Conservation (phyloP, 1,139 yeast species). For the Candida smagusa region DNA sequence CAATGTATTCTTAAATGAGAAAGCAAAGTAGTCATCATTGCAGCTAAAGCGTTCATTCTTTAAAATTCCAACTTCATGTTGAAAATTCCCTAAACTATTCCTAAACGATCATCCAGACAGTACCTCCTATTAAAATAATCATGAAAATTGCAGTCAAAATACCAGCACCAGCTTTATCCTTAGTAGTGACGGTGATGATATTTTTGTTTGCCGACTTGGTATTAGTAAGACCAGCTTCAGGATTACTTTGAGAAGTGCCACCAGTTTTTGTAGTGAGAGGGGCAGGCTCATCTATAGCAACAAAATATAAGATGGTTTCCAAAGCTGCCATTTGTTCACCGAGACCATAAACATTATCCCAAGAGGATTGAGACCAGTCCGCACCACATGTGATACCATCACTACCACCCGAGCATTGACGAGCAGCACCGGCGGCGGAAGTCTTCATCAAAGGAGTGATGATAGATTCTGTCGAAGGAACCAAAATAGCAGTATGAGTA, state of each 20-base stretch:
- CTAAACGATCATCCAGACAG: conserved; percentile 45
- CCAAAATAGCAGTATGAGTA: conserved; percentile 11
- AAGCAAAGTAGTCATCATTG: too few relatives aligned
- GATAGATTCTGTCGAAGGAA: conserved; percentile 9
- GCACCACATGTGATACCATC: conserved; percentile 9
- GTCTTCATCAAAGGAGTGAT: conserved; percentile 6
- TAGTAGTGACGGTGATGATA: conserved; percentile 27
- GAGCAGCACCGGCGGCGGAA: conserved; percentile 6
- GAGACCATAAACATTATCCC: conserved; percentile 6
- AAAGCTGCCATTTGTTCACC: conserved; percentile 9
- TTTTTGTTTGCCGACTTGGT: conserved; percentile 23
- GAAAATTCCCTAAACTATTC: not conserved
- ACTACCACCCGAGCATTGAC: conserved; percentile 6
- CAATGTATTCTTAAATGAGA: too few relatives aligned
- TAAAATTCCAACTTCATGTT: too few relatives aligned
- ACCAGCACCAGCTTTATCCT: conserved; percentile 50
- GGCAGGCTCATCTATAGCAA: not conserved
- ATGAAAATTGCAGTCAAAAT: conserved; percentile 43
- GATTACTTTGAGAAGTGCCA: conserved; percentile 56
- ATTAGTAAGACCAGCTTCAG: conserved; percentile 37
- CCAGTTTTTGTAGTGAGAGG: conserved; percentile 33
- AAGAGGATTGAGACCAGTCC: conserved; percentile 5
- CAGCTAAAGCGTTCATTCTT: too few relatives aligned
- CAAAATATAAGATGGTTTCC: conserved; percentile 4
- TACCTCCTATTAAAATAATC: conserved; percentile 34